Conservation (phyloP, 2,329 filamentous ascomycete species). For the Septoria linicola region DNA sequence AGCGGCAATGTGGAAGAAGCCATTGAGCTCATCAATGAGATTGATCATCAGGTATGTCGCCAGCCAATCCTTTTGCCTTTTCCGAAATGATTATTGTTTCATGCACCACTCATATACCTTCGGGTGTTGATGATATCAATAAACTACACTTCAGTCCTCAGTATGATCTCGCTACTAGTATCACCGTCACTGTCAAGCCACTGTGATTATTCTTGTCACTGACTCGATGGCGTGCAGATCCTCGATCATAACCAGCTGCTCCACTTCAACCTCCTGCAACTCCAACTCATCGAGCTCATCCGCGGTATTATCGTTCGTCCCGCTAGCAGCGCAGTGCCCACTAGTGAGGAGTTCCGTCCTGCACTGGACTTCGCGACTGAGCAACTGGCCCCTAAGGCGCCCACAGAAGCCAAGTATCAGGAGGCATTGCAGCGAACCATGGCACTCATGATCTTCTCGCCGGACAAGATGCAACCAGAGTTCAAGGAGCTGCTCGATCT, state of each 20-base stretch:
- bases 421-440: constrained; percentile 89
- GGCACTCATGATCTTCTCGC: constrained; percentile 83
- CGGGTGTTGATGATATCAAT: constrained; percentile 82
- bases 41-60: constrained; percentile 82
- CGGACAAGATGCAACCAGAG: constrained; percentile 73
- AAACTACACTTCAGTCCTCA: constrained; percentile 76
- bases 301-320: constrained; percentile 56
- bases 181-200: not conserved
- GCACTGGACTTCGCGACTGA: constrained; percentile 84
- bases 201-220: constrained; percentile 10
- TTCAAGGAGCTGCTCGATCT: constrained; percentile 76
- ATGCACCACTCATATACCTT: constrained; percentile 99
- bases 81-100: constrained; percentile 93
- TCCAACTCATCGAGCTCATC: constrained; percentile 94
- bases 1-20: constrained; percentile 80
- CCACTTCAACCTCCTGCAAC: constrained; percentile 83
- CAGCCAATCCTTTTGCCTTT: constrained; percentile 18
- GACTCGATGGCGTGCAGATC: constrained; percentile 58
- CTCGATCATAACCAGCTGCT: constrained; percentile 78
- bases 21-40: constrained; percentile 82
- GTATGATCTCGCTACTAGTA: constrained; percentile 77
- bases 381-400: constrained; percentile 82
- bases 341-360: constrained; percentile 72
- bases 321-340: constrained; percentile 44
- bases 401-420: constrained; percentile 76